phyloP scores from a whole-genome alignment of 2,329 filamentous ascomycete species.

The Alternaria triticina region DNA sequence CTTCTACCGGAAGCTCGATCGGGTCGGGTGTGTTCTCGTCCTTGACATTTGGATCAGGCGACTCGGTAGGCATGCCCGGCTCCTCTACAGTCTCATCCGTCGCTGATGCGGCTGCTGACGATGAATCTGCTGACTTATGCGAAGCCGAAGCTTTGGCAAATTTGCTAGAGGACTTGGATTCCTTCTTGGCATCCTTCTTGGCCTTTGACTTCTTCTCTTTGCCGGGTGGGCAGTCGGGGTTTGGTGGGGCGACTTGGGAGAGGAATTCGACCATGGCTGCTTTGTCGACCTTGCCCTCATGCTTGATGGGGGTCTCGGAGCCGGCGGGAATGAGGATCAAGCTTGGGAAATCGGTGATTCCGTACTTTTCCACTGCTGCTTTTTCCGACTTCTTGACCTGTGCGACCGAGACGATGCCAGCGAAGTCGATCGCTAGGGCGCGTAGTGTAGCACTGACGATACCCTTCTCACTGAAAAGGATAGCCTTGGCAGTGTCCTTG shows the following conservation, averaged over 20 bases:
- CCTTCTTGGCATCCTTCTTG: conserved; percentile 54
- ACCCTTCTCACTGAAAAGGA: conserved; percentile 94
- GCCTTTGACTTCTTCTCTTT: conserved; percentile 53
- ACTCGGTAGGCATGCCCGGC: conserved; percentile 59
- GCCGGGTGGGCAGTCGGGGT: conserved; percentile 72
- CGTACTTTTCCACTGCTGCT: conserved; percentile 73
- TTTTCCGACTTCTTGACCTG: conserved; percentile 85
- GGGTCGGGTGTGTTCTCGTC: conserved; percentile 54
- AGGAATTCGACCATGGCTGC: conserved; percentile 81
- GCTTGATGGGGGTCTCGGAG: conserved; percentile 71
- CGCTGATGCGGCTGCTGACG: conserved; percentile 55
- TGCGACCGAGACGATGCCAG: conserved; percentile 77
- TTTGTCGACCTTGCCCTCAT: conserved; percentile 86
- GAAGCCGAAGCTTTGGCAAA: conserved; percentile 60
- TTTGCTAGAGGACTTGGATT: conserved; percentile 55
- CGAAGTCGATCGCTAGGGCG: conserved; percentile 88
- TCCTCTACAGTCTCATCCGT: conserved; percentile 59
- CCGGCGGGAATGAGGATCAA: conserved; percentile 79
- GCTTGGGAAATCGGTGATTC: conserved; percentile 77
- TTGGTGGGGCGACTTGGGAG: conserved; percentile 77
- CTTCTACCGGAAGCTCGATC: conserved; percentile 60
- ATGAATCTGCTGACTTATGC: conserved; percentile 58
- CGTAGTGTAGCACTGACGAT: conserved; percentile 82
- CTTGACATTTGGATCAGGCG: conserved; percentile 58
- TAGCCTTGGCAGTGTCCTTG: conserved; percentile 77